These are phyloP conservation scores for Aspergillus funiculosus DNA, from an alignment of 495 filamentous ascomycete genomes.

Conservation along the genomic window DNA sequence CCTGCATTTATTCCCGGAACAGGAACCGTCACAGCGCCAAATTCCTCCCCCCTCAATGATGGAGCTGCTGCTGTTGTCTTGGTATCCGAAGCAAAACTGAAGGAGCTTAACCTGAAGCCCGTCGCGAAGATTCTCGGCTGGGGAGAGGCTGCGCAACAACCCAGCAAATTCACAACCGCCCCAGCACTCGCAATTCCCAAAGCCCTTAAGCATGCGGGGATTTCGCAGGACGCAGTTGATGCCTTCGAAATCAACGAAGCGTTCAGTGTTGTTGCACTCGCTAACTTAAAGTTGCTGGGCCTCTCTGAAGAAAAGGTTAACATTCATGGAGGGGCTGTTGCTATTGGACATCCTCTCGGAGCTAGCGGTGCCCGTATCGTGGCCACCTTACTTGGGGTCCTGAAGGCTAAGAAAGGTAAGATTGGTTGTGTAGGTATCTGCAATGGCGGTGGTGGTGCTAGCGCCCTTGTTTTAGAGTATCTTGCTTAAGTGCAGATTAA, in stretches of 20 bases:
- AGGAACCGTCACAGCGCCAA: slow-evolving; percentile 94
- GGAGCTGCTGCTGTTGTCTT: slow-evolving; percentile 87
- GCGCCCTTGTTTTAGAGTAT: slow-evolving; percentile 79
- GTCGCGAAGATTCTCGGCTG: slow-evolving; percentile 94
- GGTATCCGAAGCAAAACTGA: slow-evolving; percentile 81
- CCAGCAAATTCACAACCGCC: slow-evolving; percentile 91
- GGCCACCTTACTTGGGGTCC: slow-evolving; percentile 81
- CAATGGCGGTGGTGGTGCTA: slow-evolving; percentile 94
- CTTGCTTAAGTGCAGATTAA: slow-evolving; percentile 14
- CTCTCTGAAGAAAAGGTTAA: slow-evolving; percentile 85
- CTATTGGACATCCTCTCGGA: slow-evolving; percentile 90
- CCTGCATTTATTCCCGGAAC: slow-evolving; percentile 74
- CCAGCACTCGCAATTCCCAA: slow-evolving; percentile 95
- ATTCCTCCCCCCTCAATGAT: slow-evolving; percentile 93
- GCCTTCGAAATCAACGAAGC: slow-evolving; percentile 99
- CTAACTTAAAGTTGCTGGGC: slow-evolving; percentile 85
- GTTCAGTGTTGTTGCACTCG: slow-evolving; percentile 92
- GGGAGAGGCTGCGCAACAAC: slow-evolving; percentile 86
- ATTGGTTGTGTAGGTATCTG: slow-evolving; percentile 92
- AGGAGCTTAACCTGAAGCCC: slow-evolving; percentile 81
- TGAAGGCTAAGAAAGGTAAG: slow-evolving; percentile 86
- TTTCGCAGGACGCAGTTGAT: slow-evolving; percentile 70
- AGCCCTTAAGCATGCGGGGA: slow-evolving; percentile 83
- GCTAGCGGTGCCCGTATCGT: slow-evolving; percentile 90
- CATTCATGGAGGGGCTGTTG: slow-evolving; percentile 90